Base-by-base conservation (phyloP, 2,329 filamentous ascomycete species). In the Botryotinia convoluta region DNA sequence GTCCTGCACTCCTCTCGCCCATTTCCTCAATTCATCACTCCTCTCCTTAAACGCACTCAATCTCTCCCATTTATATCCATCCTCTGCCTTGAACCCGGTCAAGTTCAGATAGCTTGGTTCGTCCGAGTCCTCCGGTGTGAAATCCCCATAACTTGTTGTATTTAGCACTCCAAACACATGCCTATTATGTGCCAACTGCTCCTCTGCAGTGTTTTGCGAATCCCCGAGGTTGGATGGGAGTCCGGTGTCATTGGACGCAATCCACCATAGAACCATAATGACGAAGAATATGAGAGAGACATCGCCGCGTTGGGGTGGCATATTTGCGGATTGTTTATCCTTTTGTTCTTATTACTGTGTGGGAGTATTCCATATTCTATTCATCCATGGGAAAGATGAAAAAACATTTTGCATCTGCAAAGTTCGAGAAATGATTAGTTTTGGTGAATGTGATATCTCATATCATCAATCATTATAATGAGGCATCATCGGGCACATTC, bases 41-140 rank as follows among this genome's bases (percentile, higher is more conserved):
- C 88, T 87, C 74, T 90, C 83, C 80, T 89, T 90, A 74, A 95
- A 93, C 1, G 85, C 83, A 0, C 85, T 84, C 35, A 98, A 84
- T 73, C 94, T 86, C 48, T 91, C 87, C 95, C 95, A 98, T 2
- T 89, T 91, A 81, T 93, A 93, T 7, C 88, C 89, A 82, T 97
- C 92, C 32, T 90, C 87, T 64, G 89, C 84, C 67, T 92, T 88
- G 75, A 97, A 90, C 1, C 95, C 95, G 3, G 93, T 93, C 69
- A 97, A 84, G 77, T 94, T 93, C 74, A 94, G 83, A 75, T 86
- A 90, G 37, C 82, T 84, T 18, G 71, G 76, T 42, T 70, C 16
- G 51, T 77, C 77, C 48, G 72, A 72, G 6, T 63, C 42, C 16
- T 78, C 80, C 18, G 88, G 89, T 26, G 82, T 77, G 79, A 91